Conservation (phyloP, 1,284 basidiomycete genomes). For the Mycosarcoma mackinlayi region DNA sequence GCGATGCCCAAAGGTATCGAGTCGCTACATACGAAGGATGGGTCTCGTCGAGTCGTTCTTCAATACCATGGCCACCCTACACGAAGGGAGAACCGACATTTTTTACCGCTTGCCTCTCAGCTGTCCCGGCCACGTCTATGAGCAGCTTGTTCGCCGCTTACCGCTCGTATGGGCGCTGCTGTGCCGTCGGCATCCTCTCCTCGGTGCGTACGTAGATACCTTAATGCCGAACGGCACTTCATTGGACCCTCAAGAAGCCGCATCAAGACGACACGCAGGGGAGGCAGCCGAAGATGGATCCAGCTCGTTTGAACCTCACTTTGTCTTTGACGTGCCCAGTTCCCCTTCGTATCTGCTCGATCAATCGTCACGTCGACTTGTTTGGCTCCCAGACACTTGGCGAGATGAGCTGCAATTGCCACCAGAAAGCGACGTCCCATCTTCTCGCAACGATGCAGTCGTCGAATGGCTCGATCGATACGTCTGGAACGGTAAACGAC, state of each 20-base stretch:
- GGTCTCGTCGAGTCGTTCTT: slow-evolving; percentile 50
- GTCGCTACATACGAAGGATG: slow-evolving; percentile 40
- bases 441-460: slow-evolving; percentile 13
- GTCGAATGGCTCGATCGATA: slow-evolving; percentile 31
- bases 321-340: slow-evolving; percentile 26
- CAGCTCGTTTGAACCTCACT: slow-evolving; percentile 47
- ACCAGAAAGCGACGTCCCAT: not conserved
- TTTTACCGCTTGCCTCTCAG: slow-evolving; percentile 38
- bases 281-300: slow-evolving; percentile 39
- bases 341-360: slow-evolving; percentile 25
- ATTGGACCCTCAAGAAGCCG: slow-evolving; percentile 28
- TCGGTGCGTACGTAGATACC: slow-evolving; percentile 25
- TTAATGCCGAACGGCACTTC: slow-evolving; percentile 24
- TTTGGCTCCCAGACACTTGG: slow-evolving; percentile 18
- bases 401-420: not conserved
- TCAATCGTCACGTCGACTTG: slow-evolving; percentile 18
- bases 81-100: slow-evolving; percentile 48
- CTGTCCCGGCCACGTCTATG: slow-evolving; percentile 15
- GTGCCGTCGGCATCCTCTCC: slow-evolving; percentile 41
- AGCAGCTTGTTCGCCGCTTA: slow-evolving; percentile 25
- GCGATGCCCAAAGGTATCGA: slow-evolving; percentile 9
- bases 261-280: slow-evolving; percentile 21
- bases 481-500: slow-evolving; percentile 46
- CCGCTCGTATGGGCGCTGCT: slow-evolving; percentile 44
- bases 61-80: slow-evolving; percentile 44